These are phyloP conservation scores for Lizonia empirigonia DNA, from an alignment of 2,329 filamentous ascomycete genomes.

Conservation along the genomic window DNA sequence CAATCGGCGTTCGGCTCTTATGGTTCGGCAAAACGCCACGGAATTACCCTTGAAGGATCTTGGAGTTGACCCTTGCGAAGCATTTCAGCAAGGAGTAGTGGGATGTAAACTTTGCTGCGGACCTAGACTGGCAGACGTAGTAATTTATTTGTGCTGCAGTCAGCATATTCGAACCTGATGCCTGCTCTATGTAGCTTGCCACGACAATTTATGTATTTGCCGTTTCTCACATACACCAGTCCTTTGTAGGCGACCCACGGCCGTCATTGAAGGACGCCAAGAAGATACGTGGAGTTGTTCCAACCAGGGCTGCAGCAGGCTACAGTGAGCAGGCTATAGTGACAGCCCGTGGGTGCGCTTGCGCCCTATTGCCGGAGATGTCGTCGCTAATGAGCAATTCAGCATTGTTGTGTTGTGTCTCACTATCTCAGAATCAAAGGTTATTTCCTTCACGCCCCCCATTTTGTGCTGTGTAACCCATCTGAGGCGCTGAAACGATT, in stretches of 20 bases:
- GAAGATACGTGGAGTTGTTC: conserved; percentile 2
- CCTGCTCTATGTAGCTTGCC: not conserved
- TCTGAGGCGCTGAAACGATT: too few relatives aligned
- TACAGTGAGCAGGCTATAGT: conserved; percentile 3
- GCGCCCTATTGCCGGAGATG: too few relatives aligned
- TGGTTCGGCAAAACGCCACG: conserved; percentile 7
- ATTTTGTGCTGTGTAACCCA: too few relatives aligned
- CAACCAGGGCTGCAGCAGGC: not conserved
- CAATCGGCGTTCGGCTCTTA: conserved; percentile 23
- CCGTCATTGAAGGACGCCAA: not conserved
- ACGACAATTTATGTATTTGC: not conserved
- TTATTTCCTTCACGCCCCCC: too few relatives aligned
- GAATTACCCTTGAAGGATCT: conserved; percentile 9
- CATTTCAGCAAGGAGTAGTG: conserved; percentile 29
- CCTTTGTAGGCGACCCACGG: not conserved
- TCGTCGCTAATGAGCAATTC: too few relatives aligned
- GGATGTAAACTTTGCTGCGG: conserved; percentile 2
- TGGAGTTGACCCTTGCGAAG: conserved; percentile 19
- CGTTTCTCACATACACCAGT: not conserved
- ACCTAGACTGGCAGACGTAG: conserved; percentile 8
- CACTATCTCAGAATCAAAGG: too few relatives aligned
- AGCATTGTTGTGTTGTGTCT: too few relatives aligned
- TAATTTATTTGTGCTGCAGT: conserved; percentile 10
- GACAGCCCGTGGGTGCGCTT: not conserved
- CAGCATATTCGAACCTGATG: not conserved